A percentile compares a stretch with the other conserved stretches of the same genome.
Conservation (phyloP, 257 asterid species). For the Lantana camara region DNA sequence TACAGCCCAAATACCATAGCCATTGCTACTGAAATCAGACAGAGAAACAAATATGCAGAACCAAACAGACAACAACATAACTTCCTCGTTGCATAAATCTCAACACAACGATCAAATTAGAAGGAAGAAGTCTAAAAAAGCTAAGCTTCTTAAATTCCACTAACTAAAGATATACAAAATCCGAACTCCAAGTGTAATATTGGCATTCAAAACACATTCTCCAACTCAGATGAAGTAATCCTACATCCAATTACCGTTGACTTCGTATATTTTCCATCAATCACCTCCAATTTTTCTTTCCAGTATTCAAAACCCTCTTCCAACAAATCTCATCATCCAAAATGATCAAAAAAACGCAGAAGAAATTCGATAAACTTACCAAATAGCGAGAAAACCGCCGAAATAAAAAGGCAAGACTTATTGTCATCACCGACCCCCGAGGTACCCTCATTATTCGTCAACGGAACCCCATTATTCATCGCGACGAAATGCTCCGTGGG, state of each 20-base stretch:
- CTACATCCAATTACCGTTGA: neutral
- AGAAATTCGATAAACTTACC: constrained; percentile 40
- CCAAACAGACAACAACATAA: constrained; percentile 12
- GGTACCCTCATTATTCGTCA: constrained; percentile 29
- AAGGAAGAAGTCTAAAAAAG: neutral
- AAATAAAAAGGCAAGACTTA: constrained; percentile 58
- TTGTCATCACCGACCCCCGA: constrained; percentile 40
- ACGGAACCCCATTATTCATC: constrained; percentile 26
- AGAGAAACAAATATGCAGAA: constrained; percentile 19
- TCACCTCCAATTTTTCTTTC: neutral
- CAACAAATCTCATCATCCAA: no score
- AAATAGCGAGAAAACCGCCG: constrained; percentile 57
- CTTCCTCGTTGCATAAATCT: constrained; percentile 4
- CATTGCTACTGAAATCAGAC: constrained; percentile 53
- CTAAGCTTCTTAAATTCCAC: neutral
- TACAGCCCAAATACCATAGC: constrained; percentile 66
- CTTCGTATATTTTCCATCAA: neutral
- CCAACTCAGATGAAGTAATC: neutral
- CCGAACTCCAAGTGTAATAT: constrained; percentile 3
- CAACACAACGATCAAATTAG: neutral
- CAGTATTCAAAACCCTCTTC: no score
- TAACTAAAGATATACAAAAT: neutral
- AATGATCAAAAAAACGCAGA: neutral
- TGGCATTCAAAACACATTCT: neutral
- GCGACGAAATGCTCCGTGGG: constrained; percentile 34